Base-by-base conservation (phyloP, 306 rosid species). In the Sicyos baderoa region DNA sequence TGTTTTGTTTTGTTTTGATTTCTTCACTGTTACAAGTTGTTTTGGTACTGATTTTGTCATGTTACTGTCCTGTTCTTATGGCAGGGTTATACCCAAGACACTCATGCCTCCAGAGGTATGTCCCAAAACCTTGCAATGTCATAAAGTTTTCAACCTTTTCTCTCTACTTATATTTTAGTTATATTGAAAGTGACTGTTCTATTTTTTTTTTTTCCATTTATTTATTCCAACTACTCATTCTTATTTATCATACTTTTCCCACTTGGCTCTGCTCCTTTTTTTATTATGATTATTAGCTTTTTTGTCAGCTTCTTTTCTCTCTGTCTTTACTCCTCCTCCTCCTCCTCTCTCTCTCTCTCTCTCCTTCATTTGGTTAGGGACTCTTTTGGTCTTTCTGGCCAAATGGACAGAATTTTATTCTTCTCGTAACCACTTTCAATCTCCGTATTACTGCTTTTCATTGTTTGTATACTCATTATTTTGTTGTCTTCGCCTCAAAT, bases 51-150 rank as follows among this genome's bases (percentile, higher is more conserved):
- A 40, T 37, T 60, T 80, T 72, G 65, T 60, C 79, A 76, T 84
- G 54, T 81, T 81, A 75, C 56, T 83, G 75, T 82, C 76, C n/a
- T 74, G 75, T 82, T 77, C n/a, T 74, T 87, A 82, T 77, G 76
- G 76, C 89, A 87, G 89, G 73, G 88, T 87, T 76, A 87, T 87
- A 83, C 93, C 93, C 89, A 87, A 87, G 89, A 87, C 93, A 71
- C 93, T 87, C 85, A 87, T 85, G 88, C 89, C 93, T 81, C 86
- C 88, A 87, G 93, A 87, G 89, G 93, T 87, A 81, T 83, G 83
- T 79, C 81, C 76, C 76, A 70, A 79, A 29, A 52, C 56, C 76
- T 74, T 68, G 63, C 8, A 13, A 84, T 75, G 90, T 84, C 89
- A 74, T 84, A 82, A 84, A 79, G 35, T 75, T 80, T 29, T 29